Percentiles rank a stretch among this genome's conserved stretches.
Evolutionary conservation across 2,329 filamentous ascomycete genomes (phyloP).

Genomic region (Microsporum audouinii): DNA sequence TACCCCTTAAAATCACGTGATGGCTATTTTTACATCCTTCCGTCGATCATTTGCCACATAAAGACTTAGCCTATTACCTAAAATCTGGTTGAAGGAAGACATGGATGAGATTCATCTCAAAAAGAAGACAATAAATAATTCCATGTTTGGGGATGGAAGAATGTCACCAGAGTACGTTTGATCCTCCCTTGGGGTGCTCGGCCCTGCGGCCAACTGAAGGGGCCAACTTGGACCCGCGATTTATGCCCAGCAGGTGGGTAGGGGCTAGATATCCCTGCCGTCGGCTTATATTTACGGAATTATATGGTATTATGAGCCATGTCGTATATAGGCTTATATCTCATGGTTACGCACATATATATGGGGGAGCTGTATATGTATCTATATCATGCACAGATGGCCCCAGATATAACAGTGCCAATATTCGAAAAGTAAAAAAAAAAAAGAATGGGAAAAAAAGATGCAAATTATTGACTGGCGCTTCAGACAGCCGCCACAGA

Average conservation of each 20-base stretch:
- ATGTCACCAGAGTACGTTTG: no score
- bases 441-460: not conserved
- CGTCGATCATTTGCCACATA: not conserved
- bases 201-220: not conserved
- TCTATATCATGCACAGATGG: not conserved
- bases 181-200: no score
- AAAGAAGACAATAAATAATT: not conserved
- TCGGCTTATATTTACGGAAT: not conserved
- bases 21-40: not conserved
- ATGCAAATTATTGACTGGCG: not conserved
- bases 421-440: no score
- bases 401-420: not conserved
- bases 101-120: not conserved
- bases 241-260: not conserved
- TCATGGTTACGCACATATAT: not conserved
- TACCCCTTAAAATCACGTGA: constrained; percentile 1
- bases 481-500: not conserved
- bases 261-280: not conserved
- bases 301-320: no score
- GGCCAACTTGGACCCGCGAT: not conserved
- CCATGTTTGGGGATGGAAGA: not conserved
- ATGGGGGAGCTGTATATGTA: not conserved
- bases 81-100: not conserved
- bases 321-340: not conserved
- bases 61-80: not conserved